Base-by-base conservation (phyloP, 208 protist genomes). In the Leishmania braziliensis region DNA sequence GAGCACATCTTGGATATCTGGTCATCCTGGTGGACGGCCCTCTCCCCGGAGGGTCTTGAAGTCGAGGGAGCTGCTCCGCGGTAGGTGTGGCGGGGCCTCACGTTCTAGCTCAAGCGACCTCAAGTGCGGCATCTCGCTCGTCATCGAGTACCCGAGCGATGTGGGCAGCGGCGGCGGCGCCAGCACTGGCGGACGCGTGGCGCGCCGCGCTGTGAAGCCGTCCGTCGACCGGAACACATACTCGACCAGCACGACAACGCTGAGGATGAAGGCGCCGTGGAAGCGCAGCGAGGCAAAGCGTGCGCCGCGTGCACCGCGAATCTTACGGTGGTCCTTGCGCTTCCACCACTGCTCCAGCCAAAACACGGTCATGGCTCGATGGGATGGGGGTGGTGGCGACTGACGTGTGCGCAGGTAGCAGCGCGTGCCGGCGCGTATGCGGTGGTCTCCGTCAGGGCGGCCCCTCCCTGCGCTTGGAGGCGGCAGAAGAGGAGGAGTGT, bases 101-200 rank as follows among this genome's bases (percentile, higher is more conserved):
- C 65, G 33, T 76, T 95, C 90, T 4, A 92, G 48, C 72, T 95
- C 90, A 54, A 95, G 82, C 20, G 70, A 62, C 39, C 80, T 66
- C 75, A 93, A 68, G 77, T 93, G 84, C 10, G 92, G 92, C 89
- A 93, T 93, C 70, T 95, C 92, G n/a, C 78, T 87, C 20, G 86
- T 79, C n/a, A 92, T 26, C 29, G 86, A 73, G 73, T 92, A 90
- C 23, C 83, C 75, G 12, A 95, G 68, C 3, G 89, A 92, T 18
- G 66, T 81, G 12, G 75, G 71, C 43, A 92, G 72, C n/a, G 92
- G 92, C 56, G 92, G 92, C 58, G 92, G 92, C 20, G 92, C 80
- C 2, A 84, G 85, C 12, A 95, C 87, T 18, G 92, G 92, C 18
- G 92, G 90, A 36, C 71, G 36, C 3, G 88, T 51, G 2, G 89